Evolutionary conservation across 805 yeast species (phyloP), one percentile per base, ranked within the genome.

Genomic region (Kluyveromyces wickerhamii): DNA sequence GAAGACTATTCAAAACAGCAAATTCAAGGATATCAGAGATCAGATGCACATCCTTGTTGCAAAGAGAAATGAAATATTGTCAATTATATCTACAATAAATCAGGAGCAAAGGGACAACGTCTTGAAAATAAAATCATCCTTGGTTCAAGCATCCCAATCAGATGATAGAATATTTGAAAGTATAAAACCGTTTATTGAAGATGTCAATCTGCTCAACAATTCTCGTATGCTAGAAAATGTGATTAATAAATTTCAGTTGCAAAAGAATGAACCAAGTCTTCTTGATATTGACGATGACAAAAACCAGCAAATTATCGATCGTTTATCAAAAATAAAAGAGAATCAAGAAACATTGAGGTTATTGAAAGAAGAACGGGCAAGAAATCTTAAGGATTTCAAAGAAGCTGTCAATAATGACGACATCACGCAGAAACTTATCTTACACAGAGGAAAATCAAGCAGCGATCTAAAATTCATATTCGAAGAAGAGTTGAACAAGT

Each of bases 331-430:
- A 15, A 63, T 85, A 3, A 83, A 79, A 37, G 65, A 70, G n/a
- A 54, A 68, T 12, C 61, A 80, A 29, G 73, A 72, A 31, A 79
- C 77, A 37, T 65, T 89, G 48, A 72, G 72, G 38, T 65, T 72
- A 28, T 52, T 86, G 38, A 76, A 76, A 46, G 63, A 70, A 21
- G 92, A 83, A 52, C 74, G 94, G 29, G 54, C 63, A 5, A 65
- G 74, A 24, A 67, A 79, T 2, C 63, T 83, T 22, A 67, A 67
- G 2, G 84, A 77, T 32, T 65, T 89, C 48, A 86, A 86, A 50
- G 68, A 65, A 5, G 71, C 72, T 31, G 77, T 83, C 21, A 92
- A 79, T 48, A 66, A 69, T 10, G 97, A 89, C 59, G 96, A 89
- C 52, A 85, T 87, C 32, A 79, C 95, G 0, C 77, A 79, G 35